Conservation (phyloP, 2,329 filamentous ascomycete genomes). For the Pseudogymnoascus verrucosus region DNA sequence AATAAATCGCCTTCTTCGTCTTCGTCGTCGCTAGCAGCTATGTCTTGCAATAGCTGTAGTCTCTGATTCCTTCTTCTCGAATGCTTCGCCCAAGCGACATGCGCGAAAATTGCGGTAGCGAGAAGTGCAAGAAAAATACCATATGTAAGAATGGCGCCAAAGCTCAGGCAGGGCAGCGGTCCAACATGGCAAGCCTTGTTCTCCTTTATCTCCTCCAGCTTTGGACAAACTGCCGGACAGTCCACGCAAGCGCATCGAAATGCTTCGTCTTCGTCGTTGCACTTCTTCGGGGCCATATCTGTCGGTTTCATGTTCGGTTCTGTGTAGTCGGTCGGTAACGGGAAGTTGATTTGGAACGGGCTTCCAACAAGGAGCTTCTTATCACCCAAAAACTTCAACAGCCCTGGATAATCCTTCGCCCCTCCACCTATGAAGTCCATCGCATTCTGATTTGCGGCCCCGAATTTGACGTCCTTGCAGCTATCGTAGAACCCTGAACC, state of each 20-base stretch:
- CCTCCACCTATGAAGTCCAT: slow-evolving; percentile 96
- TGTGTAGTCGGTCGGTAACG: slow-evolving; percentile 45
- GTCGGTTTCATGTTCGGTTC: slow-evolving; percentile 65
- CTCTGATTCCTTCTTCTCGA: slow-evolving; percentile 69
- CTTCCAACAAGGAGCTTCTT: slow-evolving; percentile 81
- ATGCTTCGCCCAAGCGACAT: slow-evolving; percentile 68
- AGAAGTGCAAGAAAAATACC: slow-evolving; percentile 63
- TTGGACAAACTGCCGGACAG: slow-evolving; percentile 77
- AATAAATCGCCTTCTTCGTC: slow-evolving; percentile 76
- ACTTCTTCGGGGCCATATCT: slow-evolving; percentile 69
- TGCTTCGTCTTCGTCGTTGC: slow-evolving; percentile 78
- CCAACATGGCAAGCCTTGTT: slow-evolving; percentile 73
- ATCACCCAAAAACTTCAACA: slow-evolving; percentile 87
- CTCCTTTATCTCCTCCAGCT: slow-evolving; percentile 66
- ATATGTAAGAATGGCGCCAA: slow-evolving; percentile 84
- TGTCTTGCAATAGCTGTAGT: slow-evolving; percentile 78
- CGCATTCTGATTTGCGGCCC: slow-evolving; percentile 82
- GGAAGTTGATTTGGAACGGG: slow-evolving; percentile 98
- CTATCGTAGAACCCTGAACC: slow-evolving; percentile 88
- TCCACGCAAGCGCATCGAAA: slow-evolving; percentile 93
- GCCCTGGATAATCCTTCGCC: slow-evolving; percentile 78
- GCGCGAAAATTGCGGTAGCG: slow-evolving; percentile 59
- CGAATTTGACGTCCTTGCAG: slow-evolving; percentile 98
- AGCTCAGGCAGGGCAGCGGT: slow-evolving; percentile 83
- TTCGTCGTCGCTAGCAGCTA: slow-evolving; percentile 80